Conservation (phyloP, 495 filamentous ascomycete genomes). For the Hypoxylon lenormandii region DNA sequence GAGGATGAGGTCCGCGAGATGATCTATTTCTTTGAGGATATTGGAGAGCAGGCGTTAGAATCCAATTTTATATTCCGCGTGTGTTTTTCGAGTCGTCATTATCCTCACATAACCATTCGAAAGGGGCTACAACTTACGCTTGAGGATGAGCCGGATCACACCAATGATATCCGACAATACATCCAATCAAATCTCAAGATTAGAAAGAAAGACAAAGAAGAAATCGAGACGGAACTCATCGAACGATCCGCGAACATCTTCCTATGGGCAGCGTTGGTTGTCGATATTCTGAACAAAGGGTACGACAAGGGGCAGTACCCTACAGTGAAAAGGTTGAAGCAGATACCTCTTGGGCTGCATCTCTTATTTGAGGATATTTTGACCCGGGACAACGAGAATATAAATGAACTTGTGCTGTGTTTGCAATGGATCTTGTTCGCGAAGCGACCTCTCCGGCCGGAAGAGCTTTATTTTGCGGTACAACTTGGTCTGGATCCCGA, state of each 20-base stretch:
- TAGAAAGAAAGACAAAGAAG: background rate
- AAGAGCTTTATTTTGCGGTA: constrained; percentile 57
- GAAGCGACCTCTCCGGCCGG: constrained; percentile 44
- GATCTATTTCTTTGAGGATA: constrained; percentile 51
- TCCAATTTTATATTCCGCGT: constrained; percentile 27
- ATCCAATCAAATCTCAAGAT: constrained; percentile 19
- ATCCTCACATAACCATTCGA: constrained; percentile 48
- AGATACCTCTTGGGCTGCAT: constrained; percentile 46
- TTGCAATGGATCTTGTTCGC: constrained; percentile 59
- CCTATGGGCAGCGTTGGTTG: constrained; percentile 54
- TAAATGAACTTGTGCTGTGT: constrained; percentile 51
- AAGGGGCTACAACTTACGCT: constrained; percentile 10
- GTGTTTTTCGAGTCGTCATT: constrained; percentile 55
- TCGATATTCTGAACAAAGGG: constrained; percentile 51
- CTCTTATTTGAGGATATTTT: constrained; percentile 56
- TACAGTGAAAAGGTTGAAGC: constrained; percentile 38
- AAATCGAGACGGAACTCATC: constrained; percentile 10
- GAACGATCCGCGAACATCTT: constrained; percentile 43
- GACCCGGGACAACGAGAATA: constrained; percentile 48
- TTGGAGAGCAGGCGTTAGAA: constrained; percentile 39
- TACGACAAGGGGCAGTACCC: constrained; percentile 44
- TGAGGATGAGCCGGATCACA: constrained; percentile 10
- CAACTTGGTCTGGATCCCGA: constrained; percentile 25
- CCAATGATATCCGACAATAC: constrained; percentile 22
- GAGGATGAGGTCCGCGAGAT: constrained; percentile 53